phyloP scores from a whole-genome alignment of 768 basidiomycete species.

The Sporobolomyces roseus region DNA sequence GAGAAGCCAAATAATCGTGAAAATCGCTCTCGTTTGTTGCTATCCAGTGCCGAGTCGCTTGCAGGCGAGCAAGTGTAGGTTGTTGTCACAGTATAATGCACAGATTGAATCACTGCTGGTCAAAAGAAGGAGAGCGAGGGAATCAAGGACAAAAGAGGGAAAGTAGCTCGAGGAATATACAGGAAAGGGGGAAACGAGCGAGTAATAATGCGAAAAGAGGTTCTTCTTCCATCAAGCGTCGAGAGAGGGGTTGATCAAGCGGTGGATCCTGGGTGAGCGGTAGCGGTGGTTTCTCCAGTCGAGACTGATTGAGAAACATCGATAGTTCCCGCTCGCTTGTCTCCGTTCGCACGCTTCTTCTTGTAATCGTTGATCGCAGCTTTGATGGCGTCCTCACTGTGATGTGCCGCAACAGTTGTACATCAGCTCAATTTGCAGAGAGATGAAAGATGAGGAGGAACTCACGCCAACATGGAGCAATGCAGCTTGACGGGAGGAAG shows the following conservation, averaged over 20 bases:
- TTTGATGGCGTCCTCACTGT: slow-evolving; percentile 94
- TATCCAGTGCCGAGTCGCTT: too few species aligned
- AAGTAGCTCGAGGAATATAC: slow-evolving; percentile 5
- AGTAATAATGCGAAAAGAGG: too few species aligned
- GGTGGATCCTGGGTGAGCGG: slow-evolving; percentile 24
- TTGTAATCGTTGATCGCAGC: slow-evolving; percentile 95
- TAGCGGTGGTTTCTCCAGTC: slow-evolving; percentile 31
- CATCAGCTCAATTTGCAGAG: background rate
- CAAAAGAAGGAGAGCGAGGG: background rate
- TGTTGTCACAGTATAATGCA: slow-evolving; percentile 1
- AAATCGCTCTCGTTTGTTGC: too few species aligned
- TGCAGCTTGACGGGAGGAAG: slow-evolving; percentile 42
- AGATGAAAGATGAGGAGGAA: background rate
- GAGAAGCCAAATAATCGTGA: too few species aligned
- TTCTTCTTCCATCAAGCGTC: too few species aligned
- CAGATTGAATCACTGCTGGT: background rate
- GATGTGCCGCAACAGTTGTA: too few species aligned
- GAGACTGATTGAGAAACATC: slow-evolving; percentile 52
- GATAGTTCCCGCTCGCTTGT: slow-evolving; percentile 62
- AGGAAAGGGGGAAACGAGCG: too few species aligned
- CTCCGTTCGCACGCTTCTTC: slow-evolving; percentile 60
- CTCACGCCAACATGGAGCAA: slow-evolving; percentile 44
- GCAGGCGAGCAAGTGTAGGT: background rate
- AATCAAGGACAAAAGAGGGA: background rate
- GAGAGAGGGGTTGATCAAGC: too few species aligned